Percentiles rank a stretch among this genome's conserved stretches.
Evolutionary conservation across 2,329 filamentous ascomycete species (phyloP).

Genomic region (Didymosphaeria variabile): DNA sequence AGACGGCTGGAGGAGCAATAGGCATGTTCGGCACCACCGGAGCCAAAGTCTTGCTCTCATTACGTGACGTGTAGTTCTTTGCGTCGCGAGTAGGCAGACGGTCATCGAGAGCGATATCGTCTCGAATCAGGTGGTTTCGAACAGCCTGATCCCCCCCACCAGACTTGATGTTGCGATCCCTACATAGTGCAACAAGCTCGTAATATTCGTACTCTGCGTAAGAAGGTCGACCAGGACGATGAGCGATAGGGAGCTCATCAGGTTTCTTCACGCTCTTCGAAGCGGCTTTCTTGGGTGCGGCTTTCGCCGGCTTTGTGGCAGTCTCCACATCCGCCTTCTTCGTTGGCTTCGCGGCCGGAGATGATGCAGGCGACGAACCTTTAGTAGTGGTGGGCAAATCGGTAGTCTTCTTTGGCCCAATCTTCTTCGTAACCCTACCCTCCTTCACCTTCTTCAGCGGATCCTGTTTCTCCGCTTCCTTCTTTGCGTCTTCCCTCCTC

Average conservation of each 20-base stretch:
- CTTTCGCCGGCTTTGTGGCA: neutral
- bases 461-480: constrained; percentile 6
- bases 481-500: neutral
- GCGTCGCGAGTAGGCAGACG: constrained; percentile 18
- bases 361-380: neutral
- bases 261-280: too few species aligned
- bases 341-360: neutral
- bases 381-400: neutral
- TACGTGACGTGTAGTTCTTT: constrained; percentile 1
- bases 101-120: constrained; percentile 26
- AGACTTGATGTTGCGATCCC: constrained; percentile 24
- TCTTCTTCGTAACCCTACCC: neutral
- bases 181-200: constrained; percentile 27
- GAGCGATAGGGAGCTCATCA: neutral
- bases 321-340: neutral
- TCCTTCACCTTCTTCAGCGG: neutral
- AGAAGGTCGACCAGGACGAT: constrained; percentile 13
- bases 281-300: neutral
- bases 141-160: constrained; percentile 21
- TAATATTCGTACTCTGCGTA: constrained; percentile 28
- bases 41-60: neutral
- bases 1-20: constrained; percentile 5
- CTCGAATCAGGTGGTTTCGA: constrained; percentile 29
- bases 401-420: neutral
- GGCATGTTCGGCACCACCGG: constrained; percentile 15